Evolutionary conservation across 2,329 filamentous ascomycete genomes (phyloP), one percentile per base, ranked within the genome.

Genomic region (Cordyceps cicadae): DNA sequence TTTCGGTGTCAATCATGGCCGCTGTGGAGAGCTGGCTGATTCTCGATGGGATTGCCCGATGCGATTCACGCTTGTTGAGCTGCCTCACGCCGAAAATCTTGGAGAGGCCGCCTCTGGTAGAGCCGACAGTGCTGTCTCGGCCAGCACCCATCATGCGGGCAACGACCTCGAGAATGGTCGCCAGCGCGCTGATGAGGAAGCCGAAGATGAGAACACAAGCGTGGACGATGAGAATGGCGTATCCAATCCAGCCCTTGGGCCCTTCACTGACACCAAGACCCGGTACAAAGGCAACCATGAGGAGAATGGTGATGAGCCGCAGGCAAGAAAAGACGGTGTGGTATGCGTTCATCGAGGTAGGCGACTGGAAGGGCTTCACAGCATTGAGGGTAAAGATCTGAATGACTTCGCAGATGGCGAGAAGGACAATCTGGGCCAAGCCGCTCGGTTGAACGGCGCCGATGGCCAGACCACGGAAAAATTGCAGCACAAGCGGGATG

Each of bases 281-380:
- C 1, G 93, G 91, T 14, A 92, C 85, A 71, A 99, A 99, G 1
- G 92, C 80, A 39, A 92, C 84, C 79, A 89, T 91, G 59, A 93
- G 76, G 59, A 93, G 77, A 52, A 92, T 82, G 0, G 88, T 88
- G 53, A 90, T 75, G 37, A 97, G 87, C 39, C 94, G 86, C 15
- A 96, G 78, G 2, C 82, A 76, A 0, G 92, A 85, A 72, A 97
- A 96, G 64, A 92, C 85, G 2, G 88, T 90, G 68, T 97, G 92
- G 66, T 97, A 97, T 11, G 90, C 85, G 70, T 97, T 97, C 94
- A 99, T 99, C 32, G 93, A 97, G 0, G 94, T 97, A 24, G 92
- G 86, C 2, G 87, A 86, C 63, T 93, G 87, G 69, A 95, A 99
- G 0, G 94, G 94, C 17, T 89, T 86, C 76, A 97, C 96, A 8